A percentile compares a stretch with the other conserved stretches of the same genome.
Evolutionary conservation across 169 alveolate species (phyloP).

Genomic region (Eimeria necatrix): DNA sequence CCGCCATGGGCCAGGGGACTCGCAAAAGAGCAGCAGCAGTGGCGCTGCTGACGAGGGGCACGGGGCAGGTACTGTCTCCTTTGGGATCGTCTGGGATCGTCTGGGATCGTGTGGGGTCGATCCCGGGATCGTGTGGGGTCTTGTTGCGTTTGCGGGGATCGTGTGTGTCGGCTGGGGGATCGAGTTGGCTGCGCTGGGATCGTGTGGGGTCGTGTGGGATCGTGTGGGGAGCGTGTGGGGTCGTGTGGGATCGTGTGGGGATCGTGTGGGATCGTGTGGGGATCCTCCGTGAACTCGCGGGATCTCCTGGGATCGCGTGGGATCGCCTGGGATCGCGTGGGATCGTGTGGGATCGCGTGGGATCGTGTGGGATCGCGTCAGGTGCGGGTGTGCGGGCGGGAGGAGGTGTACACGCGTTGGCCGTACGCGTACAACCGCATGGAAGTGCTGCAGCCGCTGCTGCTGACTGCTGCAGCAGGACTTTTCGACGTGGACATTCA

Average conservation of each 20-base stretch:
- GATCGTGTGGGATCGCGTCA: background rate
- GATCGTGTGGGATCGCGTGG: background rate
- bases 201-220: conserved; percentile 6
- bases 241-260: background rate
- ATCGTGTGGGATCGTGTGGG: background rate
- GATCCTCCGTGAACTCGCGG: background rate
- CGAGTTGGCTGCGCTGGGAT: background rate
- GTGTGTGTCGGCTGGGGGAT: background rate
- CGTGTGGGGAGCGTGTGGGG: background rate
- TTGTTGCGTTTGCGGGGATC: background rate
- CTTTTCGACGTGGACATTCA: conserved; percentile 88
- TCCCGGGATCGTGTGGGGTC: no score
- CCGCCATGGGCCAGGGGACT: conserved; percentile 91
- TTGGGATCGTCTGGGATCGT: conserved; percentile 11
- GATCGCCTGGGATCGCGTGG: background rate
- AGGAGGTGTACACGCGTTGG: conserved; percentile 91
- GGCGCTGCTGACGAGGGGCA: conserved; percentile 88
- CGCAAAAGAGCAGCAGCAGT: conserved; percentile 90
- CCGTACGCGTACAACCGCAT: conserved; percentile 88
- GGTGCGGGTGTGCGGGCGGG: conserved; percentile 89
- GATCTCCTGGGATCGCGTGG: background rate
- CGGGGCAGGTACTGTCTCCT: conserved; percentile 84
- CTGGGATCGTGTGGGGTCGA: background rate
- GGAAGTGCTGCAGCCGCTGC: conserved; percentile 91
- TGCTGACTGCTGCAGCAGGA: conserved; percentile 88